phyloP scores from a whole-genome alignment of 257 asterid genomes.

The Solanum bulbocastanum region DNA sequence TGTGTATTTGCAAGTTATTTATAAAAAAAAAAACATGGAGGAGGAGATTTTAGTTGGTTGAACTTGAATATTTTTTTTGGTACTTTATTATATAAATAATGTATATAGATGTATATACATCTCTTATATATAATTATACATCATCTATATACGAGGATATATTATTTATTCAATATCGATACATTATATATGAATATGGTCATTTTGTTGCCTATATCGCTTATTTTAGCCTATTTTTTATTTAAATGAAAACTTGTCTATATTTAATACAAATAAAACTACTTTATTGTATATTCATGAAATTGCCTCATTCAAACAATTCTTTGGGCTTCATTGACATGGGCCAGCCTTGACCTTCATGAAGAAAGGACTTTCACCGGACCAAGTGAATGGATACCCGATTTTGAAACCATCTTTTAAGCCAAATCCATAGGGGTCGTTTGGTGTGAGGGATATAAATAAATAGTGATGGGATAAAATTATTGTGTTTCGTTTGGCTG shows the following conservation, averaged over 20 bases:
- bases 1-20: not conserved
- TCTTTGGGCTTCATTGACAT: not conserved
- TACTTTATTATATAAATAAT: no score
- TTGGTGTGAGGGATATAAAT: no score
- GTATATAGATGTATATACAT: no score
- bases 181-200: not conserved
- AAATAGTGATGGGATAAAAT: no score
- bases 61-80: not conserved
- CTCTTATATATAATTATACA: no score
- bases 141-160: no score
- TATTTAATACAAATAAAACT: no score
- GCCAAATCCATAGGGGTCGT: not conserved
- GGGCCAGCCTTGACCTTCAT: not conserved
- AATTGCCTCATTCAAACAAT: not conserved
- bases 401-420: not conserved
- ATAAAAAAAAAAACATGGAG: not conserved
- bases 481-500: no score
- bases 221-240: not conserved
- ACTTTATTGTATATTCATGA: not conserved
- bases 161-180: no score
- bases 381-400: not conserved
- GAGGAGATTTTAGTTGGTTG: not conserved
- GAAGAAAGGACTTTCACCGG: not conserved
- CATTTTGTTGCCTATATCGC: not conserved
- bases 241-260: no score